Conservation (phyloP, 2,329 filamentous ascomycete genomes). For the Aquanectria penicillioides region DNA sequence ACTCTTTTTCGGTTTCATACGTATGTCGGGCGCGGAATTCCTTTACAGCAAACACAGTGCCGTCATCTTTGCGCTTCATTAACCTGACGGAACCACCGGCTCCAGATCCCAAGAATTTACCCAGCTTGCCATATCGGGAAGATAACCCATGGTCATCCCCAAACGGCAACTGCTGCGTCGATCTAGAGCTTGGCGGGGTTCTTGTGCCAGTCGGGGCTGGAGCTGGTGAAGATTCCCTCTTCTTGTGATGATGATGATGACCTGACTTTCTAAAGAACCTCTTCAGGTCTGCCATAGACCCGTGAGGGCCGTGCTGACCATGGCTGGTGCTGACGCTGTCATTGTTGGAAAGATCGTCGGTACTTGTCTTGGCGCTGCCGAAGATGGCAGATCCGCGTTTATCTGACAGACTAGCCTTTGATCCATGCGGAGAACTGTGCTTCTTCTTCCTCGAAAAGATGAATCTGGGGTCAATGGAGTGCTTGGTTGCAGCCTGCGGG, state of each 20-base stretch:
- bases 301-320: constrained; percentile 56
- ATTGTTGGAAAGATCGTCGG: constrained; percentile 46
- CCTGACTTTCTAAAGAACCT: constrained; percentile 91
- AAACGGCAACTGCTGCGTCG: constrained; percentile 79
- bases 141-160: constrained; percentile 91
- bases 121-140: constrained; percentile 95
- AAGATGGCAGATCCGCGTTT: constrained; percentile 61
- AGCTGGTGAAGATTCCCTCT: constrained; percentile 72
- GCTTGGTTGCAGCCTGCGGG: constrained; percentile 68
- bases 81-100: constrained; percentile 94
- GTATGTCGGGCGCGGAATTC: constrained; percentile 92
- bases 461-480: constrained; percentile 80
- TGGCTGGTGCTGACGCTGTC: constrained; percentile 39
- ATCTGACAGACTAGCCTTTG: constrained; percentile 63
- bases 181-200: constrained; percentile 58
- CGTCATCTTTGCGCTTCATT: constrained; percentile 93
- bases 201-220: constrained; percentile 61
- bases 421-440: constrained; percentile 64
- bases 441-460: constrained; percentile 83
- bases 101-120: constrained; percentile 91
- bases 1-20: constrained; percentile 94
- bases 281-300: constrained; percentile 94
- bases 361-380: constrained; percentile 46
- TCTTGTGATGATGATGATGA: constrained; percentile 78
- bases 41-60: constrained; percentile 95